phyloP scores from a whole-genome alignment of 768 basidiomycete species.

The Trametes cubensis region DNA sequence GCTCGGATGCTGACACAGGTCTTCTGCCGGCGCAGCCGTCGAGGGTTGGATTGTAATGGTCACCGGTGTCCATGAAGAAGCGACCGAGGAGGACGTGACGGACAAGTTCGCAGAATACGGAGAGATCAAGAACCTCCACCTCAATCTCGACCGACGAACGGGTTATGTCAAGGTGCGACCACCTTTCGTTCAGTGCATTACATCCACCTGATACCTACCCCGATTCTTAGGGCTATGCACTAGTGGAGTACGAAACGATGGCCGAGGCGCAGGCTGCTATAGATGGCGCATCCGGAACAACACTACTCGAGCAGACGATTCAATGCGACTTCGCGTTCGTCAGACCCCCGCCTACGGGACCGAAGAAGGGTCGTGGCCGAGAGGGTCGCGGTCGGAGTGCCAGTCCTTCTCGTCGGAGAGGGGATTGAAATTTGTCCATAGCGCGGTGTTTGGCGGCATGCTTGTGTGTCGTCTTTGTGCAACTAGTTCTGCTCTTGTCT shows the following conservation, averaged over 20 bases:
- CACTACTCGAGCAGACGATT: conserved; percentile 82
- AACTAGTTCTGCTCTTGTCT: conserved; percentile 10
- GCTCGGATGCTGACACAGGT: conserved; percentile 5
- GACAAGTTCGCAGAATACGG: conserved; percentile 98
- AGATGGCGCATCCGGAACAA: conserved; percentile 81
- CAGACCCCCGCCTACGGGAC: conserved; percentile 78
- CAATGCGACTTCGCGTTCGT: conserved; percentile 94
- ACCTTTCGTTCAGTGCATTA: neutral
- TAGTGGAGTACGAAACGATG: conserved; percentile 97
- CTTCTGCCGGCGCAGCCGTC: conserved; percentile 62
- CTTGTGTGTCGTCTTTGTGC: conserved; percentile 13
- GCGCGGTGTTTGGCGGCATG: conserved; percentile 4
- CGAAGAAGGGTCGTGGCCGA: conserved; percentile 74
- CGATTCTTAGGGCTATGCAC: conserved; percentile 83
- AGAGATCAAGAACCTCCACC: conserved; percentile 96
- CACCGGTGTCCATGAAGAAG: conserved; percentile 96
- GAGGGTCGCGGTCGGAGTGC: conserved; percentile 73
- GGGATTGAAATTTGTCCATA: conserved; percentile 10
- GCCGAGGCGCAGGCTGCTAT: conserved; percentile 94
- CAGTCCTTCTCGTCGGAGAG: conserved; percentile 65
- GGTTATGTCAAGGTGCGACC: conserved; percentile 93
- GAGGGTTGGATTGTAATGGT: conserved; percentile 99
- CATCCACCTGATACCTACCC: conserved; percentile 3
- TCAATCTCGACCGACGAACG: conserved; percentile 95
- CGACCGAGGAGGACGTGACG: conserved; percentile 94